Base-by-base conservation (phyloP, 2,329 filamentous ascomycete genomes). In the Boeremia lycopersici region DNA sequence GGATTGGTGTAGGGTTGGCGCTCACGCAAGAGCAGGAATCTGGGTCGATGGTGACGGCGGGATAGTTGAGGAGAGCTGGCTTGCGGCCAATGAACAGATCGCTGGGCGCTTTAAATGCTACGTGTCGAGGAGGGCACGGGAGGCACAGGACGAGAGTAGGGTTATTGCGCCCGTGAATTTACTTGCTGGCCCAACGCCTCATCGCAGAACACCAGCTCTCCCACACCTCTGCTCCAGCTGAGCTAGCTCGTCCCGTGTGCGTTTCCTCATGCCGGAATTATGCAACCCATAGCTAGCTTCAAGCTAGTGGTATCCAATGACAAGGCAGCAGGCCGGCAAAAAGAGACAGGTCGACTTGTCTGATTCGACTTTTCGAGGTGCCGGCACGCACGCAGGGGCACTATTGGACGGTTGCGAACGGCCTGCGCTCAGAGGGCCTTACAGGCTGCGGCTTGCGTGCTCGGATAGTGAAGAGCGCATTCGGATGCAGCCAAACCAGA, bases 221-320 rank as follows among this genome's bases (percentile, higher is more conserved):
- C 52, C 53, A 47, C 56, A 48, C 40, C 28, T 47, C 35, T 50
- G 52, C 46, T 38, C 38, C 46, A 46, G 41, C 46, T 15, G 38
- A 26, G 43, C 48, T 67, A 65, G 63, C 56, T 59, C 64, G 68
- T 76, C 75, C 73, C 72, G 74, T 77, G 73, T 71, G 70, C 63
- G 65, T 58, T 64, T 67, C 48, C 64, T 70, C 65, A 76, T 77
- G 76, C 74, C 62, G 67, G 64, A 55, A 57, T 61, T 51, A 63
- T 69, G 68, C 68, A 68, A 60, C 53, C 60, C 45, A 49, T 43
- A 43, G 43, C 55, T 68, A 67, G 67, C 51, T 58, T 33, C 44
- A 48, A 57, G 39, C 59, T 53, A 56, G 46, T 28, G 29, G 35
- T 45, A 59, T 59, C 68, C 67, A 71, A 69, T 69, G 51, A 53